Percentiles rank a stretch among this genome's conserved stretches.
Conservation (phyloP, 2,329 filamentous ascomycete genomes). For the Davidsoniella eucalypti region DNA sequence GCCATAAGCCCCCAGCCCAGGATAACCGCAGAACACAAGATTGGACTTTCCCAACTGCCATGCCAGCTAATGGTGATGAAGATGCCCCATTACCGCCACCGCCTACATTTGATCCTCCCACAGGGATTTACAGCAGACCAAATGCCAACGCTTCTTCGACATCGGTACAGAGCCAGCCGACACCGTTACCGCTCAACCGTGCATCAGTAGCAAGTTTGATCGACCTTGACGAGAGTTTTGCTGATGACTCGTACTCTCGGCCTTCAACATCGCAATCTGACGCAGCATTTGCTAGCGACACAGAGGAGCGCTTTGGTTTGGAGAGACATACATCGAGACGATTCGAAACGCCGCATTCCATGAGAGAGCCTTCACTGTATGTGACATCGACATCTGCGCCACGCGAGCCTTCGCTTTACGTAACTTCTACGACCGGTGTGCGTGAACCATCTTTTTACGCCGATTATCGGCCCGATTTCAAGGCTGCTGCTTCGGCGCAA, state of each 20-base stretch:
- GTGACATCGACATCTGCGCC: slow-evolving; percentile 2
- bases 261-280: slow-evolving; percentile 14
- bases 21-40: slow-evolving; percentile 26
- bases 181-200: slow-evolving; percentile 17
- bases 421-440: neutral
- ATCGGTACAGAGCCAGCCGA: neutral
- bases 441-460: slow-evolving; percentile 11
- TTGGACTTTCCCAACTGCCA: slow-evolving; percentile 29
- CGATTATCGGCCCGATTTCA: neutral
- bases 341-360: slow-evolving; percentile 7
- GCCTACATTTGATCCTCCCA: slow-evolving; percentile 1
- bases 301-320: slow-evolving; percentile 13
- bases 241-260: slow-evolving; percentile 10
- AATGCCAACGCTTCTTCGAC: slow-evolving; percentile 3
- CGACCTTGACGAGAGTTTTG: slow-evolving; percentile 20
- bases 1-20: neutral
- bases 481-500: too few species aligned
- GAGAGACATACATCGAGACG: slow-evolving; percentile 13
- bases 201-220: slow-evolving; percentile 22
- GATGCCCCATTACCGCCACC: slow-evolving; percentile 2
- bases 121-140: slow-evolving; percentile 11
- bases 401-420: slow-evolving; percentile 9
- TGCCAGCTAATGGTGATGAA: slow-evolving; percentile 7
- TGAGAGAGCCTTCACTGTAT: slow-evolving; percentile 11
- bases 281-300: slow-evolving; percentile 11